Evolutionary conservation across 1,284 basidiomycete species (phyloP).

Genomic region (Psilocybe mexicana): DNA sequence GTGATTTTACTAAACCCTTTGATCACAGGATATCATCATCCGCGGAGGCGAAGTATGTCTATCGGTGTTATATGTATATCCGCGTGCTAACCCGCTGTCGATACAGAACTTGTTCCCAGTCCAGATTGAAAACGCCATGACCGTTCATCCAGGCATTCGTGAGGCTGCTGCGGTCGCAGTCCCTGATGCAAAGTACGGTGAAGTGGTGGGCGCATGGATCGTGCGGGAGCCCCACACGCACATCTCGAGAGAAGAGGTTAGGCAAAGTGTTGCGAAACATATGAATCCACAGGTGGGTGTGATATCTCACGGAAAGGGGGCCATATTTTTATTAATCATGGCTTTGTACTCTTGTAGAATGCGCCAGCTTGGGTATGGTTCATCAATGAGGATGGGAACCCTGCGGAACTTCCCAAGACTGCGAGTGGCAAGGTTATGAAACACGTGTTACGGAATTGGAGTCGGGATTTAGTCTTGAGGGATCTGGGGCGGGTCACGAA

Average conservation of each 20-base stretch:
- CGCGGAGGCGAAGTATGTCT: slow-evolving; percentile 74
- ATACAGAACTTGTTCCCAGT: slow-evolving; percentile 79
- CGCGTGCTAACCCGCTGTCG: not conserved
- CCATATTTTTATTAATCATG: not conserved
- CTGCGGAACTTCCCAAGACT: slow-evolving; percentile 76
- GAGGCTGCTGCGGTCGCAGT: slow-evolving; percentile 79
- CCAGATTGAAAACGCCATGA: slow-evolving; percentile 80
- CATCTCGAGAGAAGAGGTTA: slow-evolving; percentile 53
- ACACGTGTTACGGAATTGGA: slow-evolving; percentile 65
- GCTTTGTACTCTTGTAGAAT: slow-evolving; percentile 44
- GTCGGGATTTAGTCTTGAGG: slow-evolving; percentile 45
- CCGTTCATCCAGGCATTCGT: slow-evolving; percentile 58
- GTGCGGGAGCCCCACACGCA: slow-evolving; percentile 45
- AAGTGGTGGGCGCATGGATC: slow-evolving; percentile 81
- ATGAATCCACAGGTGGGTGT: slow-evolving; percentile 76
- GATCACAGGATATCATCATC: slow-evolving; percentile 76
- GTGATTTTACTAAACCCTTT: not conserved
- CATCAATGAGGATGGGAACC: slow-evolving; percentile 61
- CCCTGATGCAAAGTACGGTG: slow-evolving; percentile 69
- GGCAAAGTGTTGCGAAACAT: slow-evolving; percentile 48
- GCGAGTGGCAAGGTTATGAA: slow-evolving; percentile 90
- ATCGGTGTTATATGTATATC: not conserved
- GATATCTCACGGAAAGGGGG: not conserved
- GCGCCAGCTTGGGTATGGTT: slow-evolving; percentile 86
- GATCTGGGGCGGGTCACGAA: slow-evolving; percentile 32